A percentile compares a stretch with the other conserved stretches of the same genome.
Conservation (phyloP, 2,329 filamentous ascomycete species). For the Aspergillus sp. region DNA sequence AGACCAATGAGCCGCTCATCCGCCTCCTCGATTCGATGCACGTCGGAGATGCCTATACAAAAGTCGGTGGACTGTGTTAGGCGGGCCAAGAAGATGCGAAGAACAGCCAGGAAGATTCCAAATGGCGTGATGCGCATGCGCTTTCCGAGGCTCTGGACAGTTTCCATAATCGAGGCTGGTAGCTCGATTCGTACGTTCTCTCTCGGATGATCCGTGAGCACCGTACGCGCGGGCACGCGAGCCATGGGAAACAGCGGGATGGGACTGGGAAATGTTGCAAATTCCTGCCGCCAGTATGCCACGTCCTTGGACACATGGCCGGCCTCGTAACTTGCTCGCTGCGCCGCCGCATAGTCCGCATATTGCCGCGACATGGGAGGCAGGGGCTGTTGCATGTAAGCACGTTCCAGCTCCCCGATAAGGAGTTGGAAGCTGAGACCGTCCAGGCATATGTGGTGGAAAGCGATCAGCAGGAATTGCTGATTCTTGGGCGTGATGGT, state of each 20-base stretch:
- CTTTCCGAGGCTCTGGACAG: too few species aligned
- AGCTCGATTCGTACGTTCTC: too few species aligned
- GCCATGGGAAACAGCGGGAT: conserved; percentile 39
- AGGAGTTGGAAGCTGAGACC: conserved; percentile 44
- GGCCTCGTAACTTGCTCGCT: conserved; percentile 24
- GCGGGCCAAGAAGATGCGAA: too few species aligned
- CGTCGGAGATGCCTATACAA: too few species aligned
- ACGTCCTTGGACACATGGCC: conserved; percentile 29
- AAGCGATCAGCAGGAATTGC: conserved; percentile 43
- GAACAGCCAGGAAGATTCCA: too few species aligned
- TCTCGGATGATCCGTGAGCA: too few species aligned
- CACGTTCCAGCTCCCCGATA: conserved; percentile 42
- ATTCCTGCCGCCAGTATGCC: conserved; percentile 34
- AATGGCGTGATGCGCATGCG: too few species aligned
- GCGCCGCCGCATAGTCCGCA: conserved; percentile 29
- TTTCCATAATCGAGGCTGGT: too few species aligned
- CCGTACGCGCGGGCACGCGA: neutral
- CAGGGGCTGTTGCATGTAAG: conserved; percentile 36
- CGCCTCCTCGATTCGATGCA: too few species aligned
- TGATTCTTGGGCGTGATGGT: conserved; percentile 31
- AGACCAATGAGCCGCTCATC: too few species aligned
- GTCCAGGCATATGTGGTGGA: conserved; percentile 53
- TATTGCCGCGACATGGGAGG: conserved; percentile 26
- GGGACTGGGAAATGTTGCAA: conserved; percentile 20
- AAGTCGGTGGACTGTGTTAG: too few species aligned